Base-by-base conservation (phyloP, 176 grass and related monocot species). In the Triticum monococcum region DNA sequence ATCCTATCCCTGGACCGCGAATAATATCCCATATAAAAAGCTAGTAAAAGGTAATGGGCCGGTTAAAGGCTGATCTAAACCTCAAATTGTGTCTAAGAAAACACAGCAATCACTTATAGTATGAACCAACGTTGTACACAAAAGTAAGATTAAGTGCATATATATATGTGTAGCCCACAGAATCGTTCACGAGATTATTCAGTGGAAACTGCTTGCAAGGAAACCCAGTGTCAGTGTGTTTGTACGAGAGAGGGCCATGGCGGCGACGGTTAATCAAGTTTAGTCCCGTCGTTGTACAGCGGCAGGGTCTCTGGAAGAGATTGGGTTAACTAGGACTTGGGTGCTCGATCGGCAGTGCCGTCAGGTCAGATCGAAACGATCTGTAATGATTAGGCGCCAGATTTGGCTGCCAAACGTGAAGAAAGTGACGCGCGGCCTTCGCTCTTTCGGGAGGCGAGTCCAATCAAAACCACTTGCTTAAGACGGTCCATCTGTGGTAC, bases 311-410 rank as follows among this genome's bases (percentile, higher is more conserved):
- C 4, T 0, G 5, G 14, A 30, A 33, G 25, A 7, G 2, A 68
- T 33, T 57, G 17, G 52, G 38, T 8, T 71, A 35, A 28, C 31
- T 12, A 41, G 32, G n/a, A 72, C 68, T 20, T 72, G 1, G 50
- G 33, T 71, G 20, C 46, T 50, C 1, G 17, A 17, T 56, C 5
- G 12, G 41, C 28, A 25, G 46, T 72, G 52, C 41, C 22, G 14
- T 18, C 2, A 1, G 3, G 81, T 73, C 68, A n/a, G 31, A 22
- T 74, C 52, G 17, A 30, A 60, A 5, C n/a, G 52, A 61, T 84
- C 20, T 75, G 69, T 64, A 64, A 84, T 84, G 82, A 84, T 84
- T 75, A 62, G n/a, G 82, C 36, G 16, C 69, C 10, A 10, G 56
- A 63, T 83, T 46, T 45, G 69, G 33, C 24, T 60, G 81, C 69